Percentiles rank a stretch among this genome's conserved stretches.
Conservation (phyloP, 2,329 filamentous ascomycete genomes). For the Xylariales sp. region DNA sequence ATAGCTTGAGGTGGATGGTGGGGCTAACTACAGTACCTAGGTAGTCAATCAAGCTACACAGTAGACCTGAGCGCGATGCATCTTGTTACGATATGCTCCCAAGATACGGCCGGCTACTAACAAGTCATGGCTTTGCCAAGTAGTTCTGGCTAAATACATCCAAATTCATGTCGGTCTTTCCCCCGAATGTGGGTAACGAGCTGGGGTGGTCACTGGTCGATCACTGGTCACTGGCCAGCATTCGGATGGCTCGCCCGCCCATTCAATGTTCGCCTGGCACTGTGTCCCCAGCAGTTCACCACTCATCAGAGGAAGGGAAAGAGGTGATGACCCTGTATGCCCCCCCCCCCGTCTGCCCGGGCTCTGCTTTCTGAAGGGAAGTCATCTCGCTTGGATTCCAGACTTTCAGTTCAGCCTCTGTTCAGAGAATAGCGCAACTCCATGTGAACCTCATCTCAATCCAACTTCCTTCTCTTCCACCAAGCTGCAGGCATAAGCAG, state of each 20-base stretch:
- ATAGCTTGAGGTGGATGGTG: constrained; percentile 6
- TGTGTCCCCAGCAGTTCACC: no score
- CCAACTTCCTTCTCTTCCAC: background rate
- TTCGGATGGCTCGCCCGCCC: no score
- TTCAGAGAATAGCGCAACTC: background rate
- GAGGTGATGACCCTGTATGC: no score
- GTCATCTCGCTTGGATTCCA: constrained; percentile 50
- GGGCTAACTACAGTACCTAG: background rate
- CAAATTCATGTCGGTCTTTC: constrained; percentile 4
- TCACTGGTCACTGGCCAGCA: no score
- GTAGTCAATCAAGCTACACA: no score
- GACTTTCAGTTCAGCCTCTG: constrained; percentile 23
- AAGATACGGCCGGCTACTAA: background rate
- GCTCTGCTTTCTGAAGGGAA: no score
- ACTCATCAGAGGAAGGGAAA: no score
- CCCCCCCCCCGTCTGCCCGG: no score
- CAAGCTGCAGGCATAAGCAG: background rate
- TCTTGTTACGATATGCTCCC: background rate
- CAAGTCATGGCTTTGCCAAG: background rate
- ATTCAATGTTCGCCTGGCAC: no score
- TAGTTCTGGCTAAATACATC: background rate
- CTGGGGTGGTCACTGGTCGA: background rate
- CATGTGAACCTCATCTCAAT: no score
- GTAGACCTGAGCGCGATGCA: constrained; percentile 1
- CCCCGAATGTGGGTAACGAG: constrained; percentile 5